Evolutionary conservation across 768 basidiomycete species (phyloP), one percentile per base, ranked within the genome.

Genomic region (Coprinellus aureogranulatus): DNA sequence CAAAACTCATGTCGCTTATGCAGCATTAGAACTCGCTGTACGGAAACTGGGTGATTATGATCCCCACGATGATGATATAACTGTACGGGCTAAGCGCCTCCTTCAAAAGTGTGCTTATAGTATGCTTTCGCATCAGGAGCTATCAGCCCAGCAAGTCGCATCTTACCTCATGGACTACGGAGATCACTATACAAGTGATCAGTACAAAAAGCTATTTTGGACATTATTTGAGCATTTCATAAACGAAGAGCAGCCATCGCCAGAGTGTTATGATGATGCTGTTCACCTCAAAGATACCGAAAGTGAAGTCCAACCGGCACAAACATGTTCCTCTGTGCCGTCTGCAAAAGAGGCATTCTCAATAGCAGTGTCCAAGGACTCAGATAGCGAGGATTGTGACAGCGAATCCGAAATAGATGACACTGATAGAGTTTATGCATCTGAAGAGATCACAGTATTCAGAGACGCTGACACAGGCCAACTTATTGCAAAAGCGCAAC

Each of bases 1-100:
- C 10, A 77, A 77, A 39, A 59, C 71, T 0, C 75, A 81, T 62
- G 72, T 77, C 1, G 73, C 75, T 0, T 77, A 66, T 63, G 70
- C 75, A 0, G 72, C 75, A 1, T 53, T 80, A 3, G 70, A 76
- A 41, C 23, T 67, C 0, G 71, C 77, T 3, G 60, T 77, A 0
- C 59, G 60, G n/a, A 74, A 70, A 34, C 53, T 75, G 1, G 68
- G 64, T 1, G 62, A 62, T 16, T 61, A 51, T 54, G 52, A 67
- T 42, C 26, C 61, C 2, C 26, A 56, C n/a, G 59, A 64, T 2
- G 67, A 68, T 42, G 50, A 59, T 2, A 3, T 62, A 6, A 66
- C 53, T 0, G 4, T 60, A 0, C 26, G 58, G 20, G 72, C 67
- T 0, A 78, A 77, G 52, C 31, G 51, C n/a, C 9, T 79, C 16